Conservation (phyloP, 1,284 basidiomycete species). For the Takashimella koratensis region DNA sequence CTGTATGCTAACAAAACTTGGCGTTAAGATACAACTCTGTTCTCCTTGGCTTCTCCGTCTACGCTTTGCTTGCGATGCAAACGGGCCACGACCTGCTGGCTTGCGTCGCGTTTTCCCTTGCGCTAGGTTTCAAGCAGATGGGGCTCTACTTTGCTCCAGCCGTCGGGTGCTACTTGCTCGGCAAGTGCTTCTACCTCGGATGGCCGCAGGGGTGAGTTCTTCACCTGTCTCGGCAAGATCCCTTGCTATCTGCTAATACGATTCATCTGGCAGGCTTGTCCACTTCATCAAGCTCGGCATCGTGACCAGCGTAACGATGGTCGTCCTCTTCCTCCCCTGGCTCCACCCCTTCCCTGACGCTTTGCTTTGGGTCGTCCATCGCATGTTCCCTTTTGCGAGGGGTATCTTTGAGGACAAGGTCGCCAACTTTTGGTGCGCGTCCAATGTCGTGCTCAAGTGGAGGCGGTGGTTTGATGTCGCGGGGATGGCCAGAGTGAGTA, state of each 20-base stretch:
- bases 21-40: constrained; percentile 69
- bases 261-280: constrained; percentile 57
- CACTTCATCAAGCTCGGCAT: constrained; percentile 67
- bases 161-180: constrained; percentile 75
- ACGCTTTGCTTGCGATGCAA: constrained; percentile 67
- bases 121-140: constrained; percentile 93
- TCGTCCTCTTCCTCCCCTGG: constrained; percentile 70
- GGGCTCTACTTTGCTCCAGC: constrained; percentile 89
- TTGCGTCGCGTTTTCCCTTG: constrained; percentile 74
- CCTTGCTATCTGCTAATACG: no score
- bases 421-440: constrained; percentile 91
- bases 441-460: constrained; percentile 85
- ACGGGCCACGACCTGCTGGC: constrained; percentile 66
- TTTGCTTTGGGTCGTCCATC: constrained; percentile 61
- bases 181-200: constrained; percentile 73
- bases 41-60: constrained; percentile 76
- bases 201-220: constrained; percentile 60
- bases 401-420: constrained; percentile 96
- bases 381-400: constrained; percentile 75
- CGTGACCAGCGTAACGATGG: constrained; percentile 55
- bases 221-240: background rate
- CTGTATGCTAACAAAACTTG: no score
- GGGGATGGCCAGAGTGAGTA: constrained; percentile 23
- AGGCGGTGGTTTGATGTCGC: constrained; percentile 38
- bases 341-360: constrained; percentile 59